Evolutionary conservation across 495 filamentous ascomycete genomes (phyloP).

Genomic region (Penicillium manginii): DNA sequence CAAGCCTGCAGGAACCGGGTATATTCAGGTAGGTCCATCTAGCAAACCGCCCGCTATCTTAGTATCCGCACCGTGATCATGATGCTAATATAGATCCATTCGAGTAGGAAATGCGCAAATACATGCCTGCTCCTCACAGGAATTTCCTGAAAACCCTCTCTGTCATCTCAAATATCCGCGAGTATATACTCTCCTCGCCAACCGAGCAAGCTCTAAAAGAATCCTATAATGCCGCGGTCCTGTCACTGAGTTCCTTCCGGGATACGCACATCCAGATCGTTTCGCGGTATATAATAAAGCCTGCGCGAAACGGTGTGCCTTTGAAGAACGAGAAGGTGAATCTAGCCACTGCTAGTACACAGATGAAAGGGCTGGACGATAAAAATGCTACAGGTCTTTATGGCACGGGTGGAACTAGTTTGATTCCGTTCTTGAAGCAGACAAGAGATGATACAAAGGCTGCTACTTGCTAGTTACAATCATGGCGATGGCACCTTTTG

Average conservation of each 20-base stretch:
- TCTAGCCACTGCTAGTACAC: constrained; percentile 34
- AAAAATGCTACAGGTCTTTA: constrained; percentile 49
- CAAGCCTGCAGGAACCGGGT: constrained; percentile 36
- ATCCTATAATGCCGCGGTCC: constrained; percentile 85
- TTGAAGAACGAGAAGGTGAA: constrained; percentile 25
- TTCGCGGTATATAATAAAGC: constrained; percentile 86
- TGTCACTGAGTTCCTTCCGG: constrained; percentile 79
- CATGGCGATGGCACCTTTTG: background rate
- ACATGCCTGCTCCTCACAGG: constrained; percentile 94
- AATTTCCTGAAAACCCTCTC: constrained; percentile 80
- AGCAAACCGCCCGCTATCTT: too few species aligned
- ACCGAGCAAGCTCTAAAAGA: constrained; percentile 65
- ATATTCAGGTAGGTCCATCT: constrained; percentile 35
- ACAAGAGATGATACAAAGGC: constrained; percentile 79
- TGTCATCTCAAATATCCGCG: constrained; percentile 77
- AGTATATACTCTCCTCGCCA: constrained; percentile 67
- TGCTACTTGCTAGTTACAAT: constrained; percentile 24
- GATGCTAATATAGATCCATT: too few species aligned
- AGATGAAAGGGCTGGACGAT: constrained; percentile 24
- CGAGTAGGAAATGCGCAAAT: constrained; percentile 81
- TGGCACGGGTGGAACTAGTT: constrained; percentile 87
- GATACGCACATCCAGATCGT: constrained; percentile 95
- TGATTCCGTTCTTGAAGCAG: constrained; percentile 91
- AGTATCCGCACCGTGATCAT: too few species aligned
- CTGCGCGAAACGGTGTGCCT: constrained; percentile 29